Evolutionary conservation across 179 eudicot species (phyloP).

Genomic region (Monotropa hypopitys): DNA sequence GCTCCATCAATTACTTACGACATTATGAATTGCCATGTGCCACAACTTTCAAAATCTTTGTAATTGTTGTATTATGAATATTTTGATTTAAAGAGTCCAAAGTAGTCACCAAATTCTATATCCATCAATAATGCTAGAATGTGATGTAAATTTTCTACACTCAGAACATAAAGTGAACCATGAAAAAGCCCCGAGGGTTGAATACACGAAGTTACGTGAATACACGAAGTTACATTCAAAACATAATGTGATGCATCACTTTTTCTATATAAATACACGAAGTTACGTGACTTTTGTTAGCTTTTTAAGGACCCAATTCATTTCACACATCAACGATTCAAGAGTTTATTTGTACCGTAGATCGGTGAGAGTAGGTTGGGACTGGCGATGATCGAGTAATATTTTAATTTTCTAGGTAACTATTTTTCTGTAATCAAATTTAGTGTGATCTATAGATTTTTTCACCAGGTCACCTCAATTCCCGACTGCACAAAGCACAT

Average conservation of each 20-base stretch:
- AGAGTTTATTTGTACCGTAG: not conserved
- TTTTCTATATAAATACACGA: not conserved
- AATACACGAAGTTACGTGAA: too few species aligned
- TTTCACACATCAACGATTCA: not conserved
- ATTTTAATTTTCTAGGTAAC: too few species aligned
- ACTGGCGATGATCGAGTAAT: not conserved
- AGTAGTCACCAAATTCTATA: too few species aligned
- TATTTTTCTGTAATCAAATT: too few species aligned
- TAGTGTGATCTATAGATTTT: not conserved
- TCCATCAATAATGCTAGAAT: too few species aligned
- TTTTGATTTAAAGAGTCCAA: too few species aligned
- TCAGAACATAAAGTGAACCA: too few species aligned
- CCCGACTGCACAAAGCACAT: conserved; percentile 35
- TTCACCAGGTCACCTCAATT: conserved; percentile 13
- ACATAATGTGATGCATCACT: not conserved
- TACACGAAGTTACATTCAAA: not conserved
- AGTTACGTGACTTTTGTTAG: not conserved
- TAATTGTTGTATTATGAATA: not conserved
- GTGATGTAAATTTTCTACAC: too few species aligned
- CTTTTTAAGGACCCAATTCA: not conserved
- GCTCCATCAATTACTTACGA: not conserved
- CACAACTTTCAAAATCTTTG: not conserved
- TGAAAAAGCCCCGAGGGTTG: too few species aligned
- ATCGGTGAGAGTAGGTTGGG: not conserved
- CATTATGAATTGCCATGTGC: not conserved